Evolutionary conservation across 257 asterid species (phyloP), one percentile per base, ranked within the genome.

Genomic region (Penstemon barbatus): DNA sequence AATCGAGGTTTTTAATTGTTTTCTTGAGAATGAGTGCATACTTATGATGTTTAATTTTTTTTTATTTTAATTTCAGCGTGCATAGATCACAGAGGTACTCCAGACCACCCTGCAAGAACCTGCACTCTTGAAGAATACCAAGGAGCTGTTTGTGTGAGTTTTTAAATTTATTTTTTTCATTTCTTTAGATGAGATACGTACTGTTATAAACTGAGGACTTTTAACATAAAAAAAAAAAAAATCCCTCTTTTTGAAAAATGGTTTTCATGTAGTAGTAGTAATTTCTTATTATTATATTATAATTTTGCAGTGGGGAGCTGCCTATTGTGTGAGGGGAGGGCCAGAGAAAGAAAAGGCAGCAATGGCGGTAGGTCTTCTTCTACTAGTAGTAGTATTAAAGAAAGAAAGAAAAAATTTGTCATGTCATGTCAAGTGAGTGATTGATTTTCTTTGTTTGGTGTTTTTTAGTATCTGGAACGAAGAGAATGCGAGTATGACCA

Each of bases 41-140:
- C 33, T 25, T 25, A 25, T 48, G 10, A 42, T 19, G 8, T 0
- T 48, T 6, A 37, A 9, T 8, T 53, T 42, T 8, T 53, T 42
- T 3, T 18, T 42, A 70, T 61, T 9, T 33, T 57, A 37, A 13
- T 66, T 44, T 53, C 86, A 91, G 97, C 94, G 19, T 91, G 97
- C 90, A 87, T 89, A 74, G 97, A 91, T 76, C 97, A 91, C 43
- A 80, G 91, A 73, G 97, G 97, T n/a, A 91, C 96, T n/a, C 95
- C 96, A 41, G 85, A 89, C 60, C 85, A 80, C 68, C 97, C 97
- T 63, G 96, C 96, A 11, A 84, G 97, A 83, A 91, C 97, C 61
- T 84, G 92, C 88, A 84, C 97, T 56, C 68, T 91, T 84, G 95
- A 91, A 76, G 70, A 82, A 67, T 9, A 56, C 8, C 75, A 85